phyloP scores from a whole-genome alignment of 139 green algal genomes.

The Chlamydomonas incerta region DNA sequence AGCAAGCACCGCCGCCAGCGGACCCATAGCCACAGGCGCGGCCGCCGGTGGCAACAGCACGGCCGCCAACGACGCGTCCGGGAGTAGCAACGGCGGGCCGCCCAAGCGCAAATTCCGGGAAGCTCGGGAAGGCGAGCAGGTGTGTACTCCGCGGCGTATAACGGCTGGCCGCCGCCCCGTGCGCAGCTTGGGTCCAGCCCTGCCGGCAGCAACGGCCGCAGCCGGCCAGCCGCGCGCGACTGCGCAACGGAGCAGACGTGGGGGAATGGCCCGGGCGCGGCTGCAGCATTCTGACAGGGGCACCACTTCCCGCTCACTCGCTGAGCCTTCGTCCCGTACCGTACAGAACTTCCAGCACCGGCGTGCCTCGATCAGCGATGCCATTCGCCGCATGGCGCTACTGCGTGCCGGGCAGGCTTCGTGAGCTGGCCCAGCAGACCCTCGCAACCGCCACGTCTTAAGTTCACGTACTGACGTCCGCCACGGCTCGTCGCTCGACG shows the following conservation, averaged over 20 bases:
- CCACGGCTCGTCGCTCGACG: neutral
- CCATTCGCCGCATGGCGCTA: too few relatives aligned
- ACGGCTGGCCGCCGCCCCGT: neutral
- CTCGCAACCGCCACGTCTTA: too few relatives aligned
- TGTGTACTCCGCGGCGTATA: neutral
- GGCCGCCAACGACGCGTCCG: neutral
- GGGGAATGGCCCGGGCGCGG: neutral
- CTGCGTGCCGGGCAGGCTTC: too few relatives aligned
- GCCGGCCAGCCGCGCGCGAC: too few relatives aligned
- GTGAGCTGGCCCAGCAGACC: too few relatives aligned
- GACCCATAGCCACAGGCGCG: neutral
- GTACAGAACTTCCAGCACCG: too few relatives aligned
- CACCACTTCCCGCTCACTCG: neutral
- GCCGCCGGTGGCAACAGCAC: neutral
- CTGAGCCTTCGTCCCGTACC: too few relatives aligned
- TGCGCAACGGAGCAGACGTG: neutral
- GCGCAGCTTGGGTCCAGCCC: neutral
- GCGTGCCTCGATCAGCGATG: too few relatives aligned
- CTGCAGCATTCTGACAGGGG: too few relatives aligned
- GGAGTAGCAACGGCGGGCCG: neutral
- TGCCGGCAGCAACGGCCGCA: neutral
- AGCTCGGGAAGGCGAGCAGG: constrained; percentile 39
- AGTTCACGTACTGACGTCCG: neutral
- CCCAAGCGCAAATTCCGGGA: constrained; percentile 43
- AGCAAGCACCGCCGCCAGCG: neutral